Base-by-base conservation (phyloP, 2,329 filamentous ascomycete genomes). In the Arthrobotrys entomopaga region DNA sequence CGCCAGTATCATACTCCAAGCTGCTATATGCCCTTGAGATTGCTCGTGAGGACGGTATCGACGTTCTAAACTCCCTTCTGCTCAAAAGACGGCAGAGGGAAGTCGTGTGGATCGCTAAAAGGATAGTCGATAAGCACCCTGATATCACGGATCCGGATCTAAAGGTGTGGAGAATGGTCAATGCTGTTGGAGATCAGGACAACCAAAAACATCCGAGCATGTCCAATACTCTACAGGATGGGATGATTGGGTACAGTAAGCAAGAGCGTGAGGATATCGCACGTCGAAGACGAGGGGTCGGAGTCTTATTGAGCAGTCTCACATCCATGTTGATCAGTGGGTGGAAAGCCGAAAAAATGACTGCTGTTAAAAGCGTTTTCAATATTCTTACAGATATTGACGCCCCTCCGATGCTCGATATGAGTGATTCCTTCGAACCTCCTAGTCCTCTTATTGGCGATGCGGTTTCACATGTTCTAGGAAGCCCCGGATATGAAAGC, bases 1-100 rank as follows among this genome's bases (percentile, higher is more conserved):
- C 49, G 1, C 16, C 48, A 20, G 20, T 29, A n/a, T 66, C 70
- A 19, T 67, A 67, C 29, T 64, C 54, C 10, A 66, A 58, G 42
- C 63, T 74, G 49, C 43, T 74, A 20, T 74, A 74, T 54, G 56
- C 63, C 6, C 70, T 74, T n/a, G 70, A 74, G 48, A 74, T 74
- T 34, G 70, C 70, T 22, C 70, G 70, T 11, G 70, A 74, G 42
- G 70, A 74, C 40, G 70, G 70, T 13, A n/a, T 74, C 20, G 70
- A 74, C 34, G 22, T 74, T 5, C 43, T 74, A 22, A 63, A 61
- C 29, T 74, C 70, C 2, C 49, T 74, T 16, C 26, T 74, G 10
- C 42, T 74, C n/a, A 63, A 59, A 20, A 49, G 70, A 24, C 50
- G 70, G 2, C 63, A 74, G 22, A 20, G 70, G 15, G 70, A 74